A percentile compares a stretch with the other conserved stretches of the same genome.
Conservation (phyloP, 768 basidiomycete genomes). For the Boletus rex-veris region DNA sequence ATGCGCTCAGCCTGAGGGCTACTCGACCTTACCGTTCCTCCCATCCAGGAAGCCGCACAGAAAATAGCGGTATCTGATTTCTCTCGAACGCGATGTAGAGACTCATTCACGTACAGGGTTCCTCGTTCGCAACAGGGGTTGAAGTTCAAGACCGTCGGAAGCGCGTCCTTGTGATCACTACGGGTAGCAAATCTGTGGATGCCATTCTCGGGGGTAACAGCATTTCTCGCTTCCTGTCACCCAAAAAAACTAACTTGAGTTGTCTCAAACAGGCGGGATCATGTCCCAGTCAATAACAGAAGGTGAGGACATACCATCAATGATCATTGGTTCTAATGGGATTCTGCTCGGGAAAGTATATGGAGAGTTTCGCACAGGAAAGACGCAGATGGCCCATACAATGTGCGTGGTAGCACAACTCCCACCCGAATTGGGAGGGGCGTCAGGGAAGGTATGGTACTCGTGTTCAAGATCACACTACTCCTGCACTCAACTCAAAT, state of each 20-base stretch:
- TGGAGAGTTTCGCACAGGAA: constrained; percentile 94
- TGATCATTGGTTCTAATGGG: not conserved
- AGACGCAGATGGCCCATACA: constrained; percentile 94
- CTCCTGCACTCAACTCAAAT: not conserved
- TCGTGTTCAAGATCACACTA: not conserved
- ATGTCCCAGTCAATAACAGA: constrained; percentile 94
- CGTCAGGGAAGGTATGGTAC: constrained; percentile 69
- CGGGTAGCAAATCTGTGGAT: constrained; percentile 91
- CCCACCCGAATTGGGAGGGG: constrained; percentile 86
- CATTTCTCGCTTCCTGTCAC: not conserved
- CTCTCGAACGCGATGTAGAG: not conserved
- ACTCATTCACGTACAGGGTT: constrained; percentile 52
- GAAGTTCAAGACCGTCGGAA: constrained; percentile 87
- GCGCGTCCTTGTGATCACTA: constrained; percentile 79
- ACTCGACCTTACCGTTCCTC: not conserved
- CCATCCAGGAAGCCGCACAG: constrained; percentile 77
- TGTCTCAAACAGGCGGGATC: constrained; percentile 59
- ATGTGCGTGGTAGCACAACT: constrained; percentile 90
- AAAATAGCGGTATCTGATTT: constrained; percentile 63
- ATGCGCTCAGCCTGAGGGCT: constrained; percentile 9
- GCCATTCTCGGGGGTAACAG: constrained; percentile 76
- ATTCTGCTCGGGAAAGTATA: constrained; percentile 55
- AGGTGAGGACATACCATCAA: constrained; percentile 40
- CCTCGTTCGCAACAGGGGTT: constrained; percentile 87
- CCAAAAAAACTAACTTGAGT: not conserved